Conservation (phyloP, 2,329 filamentous ascomycete species). For the Dothiorella sarmentorum region DNA sequence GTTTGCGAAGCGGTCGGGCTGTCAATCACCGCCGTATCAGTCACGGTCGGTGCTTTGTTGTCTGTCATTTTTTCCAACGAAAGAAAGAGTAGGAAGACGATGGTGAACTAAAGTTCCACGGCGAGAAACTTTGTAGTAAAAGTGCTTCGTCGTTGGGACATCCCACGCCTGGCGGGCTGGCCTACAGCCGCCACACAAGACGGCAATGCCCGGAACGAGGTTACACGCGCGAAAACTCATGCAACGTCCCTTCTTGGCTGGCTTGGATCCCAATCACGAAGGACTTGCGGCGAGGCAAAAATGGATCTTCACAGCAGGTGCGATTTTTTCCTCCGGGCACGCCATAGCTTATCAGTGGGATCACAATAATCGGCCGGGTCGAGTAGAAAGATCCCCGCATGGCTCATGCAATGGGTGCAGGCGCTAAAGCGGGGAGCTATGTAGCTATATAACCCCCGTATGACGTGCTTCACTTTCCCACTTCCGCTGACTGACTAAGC, state of each 20-base stretch:
- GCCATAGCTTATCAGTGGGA: constrained; percentile 4
- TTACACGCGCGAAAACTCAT: neutral
- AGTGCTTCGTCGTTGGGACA: neutral
- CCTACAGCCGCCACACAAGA: neutral
- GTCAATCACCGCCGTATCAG: neutral
- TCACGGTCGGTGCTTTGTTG: neutral
- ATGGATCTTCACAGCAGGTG: neutral
- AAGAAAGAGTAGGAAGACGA: neutral
- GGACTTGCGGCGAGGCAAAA: neutral
- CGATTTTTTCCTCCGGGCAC: neutral
- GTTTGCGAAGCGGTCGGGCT: neutral
- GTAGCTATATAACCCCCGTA: constrained; percentile 7
- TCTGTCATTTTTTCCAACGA: neutral
- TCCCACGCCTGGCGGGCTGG: neutral
- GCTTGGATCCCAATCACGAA: neutral
- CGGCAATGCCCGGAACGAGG: neutral
- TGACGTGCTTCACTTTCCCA: constrained; percentile 7
- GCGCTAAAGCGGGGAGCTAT: constrained; percentile 11
- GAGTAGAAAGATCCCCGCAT: neutral
- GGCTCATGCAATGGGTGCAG: neutral
- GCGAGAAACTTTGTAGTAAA: neutral
- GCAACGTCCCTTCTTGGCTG: neutral
- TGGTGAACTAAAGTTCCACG: neutral
- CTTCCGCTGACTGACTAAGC: constrained; percentile 14
- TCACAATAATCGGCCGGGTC: neutral